These are phyloP conservation scores for Colletotrichum aenigma DNA, from an alignment of 2,329 filamentous ascomycete species.

Conservation along the genomic window DNA sequence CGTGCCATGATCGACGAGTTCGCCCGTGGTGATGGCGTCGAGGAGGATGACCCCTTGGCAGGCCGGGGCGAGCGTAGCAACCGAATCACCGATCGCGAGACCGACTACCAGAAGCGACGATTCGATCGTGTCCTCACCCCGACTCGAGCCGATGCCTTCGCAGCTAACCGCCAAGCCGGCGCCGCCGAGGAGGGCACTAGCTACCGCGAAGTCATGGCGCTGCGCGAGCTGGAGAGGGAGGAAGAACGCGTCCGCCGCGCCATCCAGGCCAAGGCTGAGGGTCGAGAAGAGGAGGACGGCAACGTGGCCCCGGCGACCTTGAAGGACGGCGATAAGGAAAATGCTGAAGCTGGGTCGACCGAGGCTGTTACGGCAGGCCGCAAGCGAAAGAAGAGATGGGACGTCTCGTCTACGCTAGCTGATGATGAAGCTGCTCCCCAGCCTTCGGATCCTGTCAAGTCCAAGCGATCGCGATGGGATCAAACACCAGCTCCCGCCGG, in stretches of 20 bases:
- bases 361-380: constrained; percentile 66
- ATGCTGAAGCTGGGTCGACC: constrained; percentile 71
- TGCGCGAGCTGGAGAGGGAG: constrained; percentile 89
- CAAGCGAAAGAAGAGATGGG: constrained; percentile 96
- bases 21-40: constrained; percentile 80
- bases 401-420: constrained; percentile 68
- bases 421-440: constrained; percentile 54
- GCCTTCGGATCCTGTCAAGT: constrained; percentile 60
- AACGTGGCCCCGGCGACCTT: constrained; percentile 73
- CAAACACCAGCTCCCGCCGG: constrained; percentile 67
- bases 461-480: constrained; percentile 87
- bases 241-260: constrained; percentile 84
- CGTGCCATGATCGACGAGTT: constrained; percentile 94
- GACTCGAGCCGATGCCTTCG: constrained; percentile 84
- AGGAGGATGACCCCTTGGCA: constrained; percentile 89
- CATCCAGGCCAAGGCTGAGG: constrained; percentile 75
- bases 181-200: constrained; percentile 74
- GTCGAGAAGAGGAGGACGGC: constrained; percentile 60
- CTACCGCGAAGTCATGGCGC: constrained; percentile 90
- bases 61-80: constrained; percentile 85
- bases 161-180: constrained; percentile 72
- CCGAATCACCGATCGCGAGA: constrained; percentile 90
- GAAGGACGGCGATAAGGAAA: constrained; percentile 76
- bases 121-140: constrained; percentile 89
- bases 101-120: constrained; percentile 95